Percentiles rank a stretch among this genome's conserved stretches.
phyloP scores from a whole-genome alignment of 2,329 filamentous ascomycete species.

The Elsinoe fawcettii region DNA sequence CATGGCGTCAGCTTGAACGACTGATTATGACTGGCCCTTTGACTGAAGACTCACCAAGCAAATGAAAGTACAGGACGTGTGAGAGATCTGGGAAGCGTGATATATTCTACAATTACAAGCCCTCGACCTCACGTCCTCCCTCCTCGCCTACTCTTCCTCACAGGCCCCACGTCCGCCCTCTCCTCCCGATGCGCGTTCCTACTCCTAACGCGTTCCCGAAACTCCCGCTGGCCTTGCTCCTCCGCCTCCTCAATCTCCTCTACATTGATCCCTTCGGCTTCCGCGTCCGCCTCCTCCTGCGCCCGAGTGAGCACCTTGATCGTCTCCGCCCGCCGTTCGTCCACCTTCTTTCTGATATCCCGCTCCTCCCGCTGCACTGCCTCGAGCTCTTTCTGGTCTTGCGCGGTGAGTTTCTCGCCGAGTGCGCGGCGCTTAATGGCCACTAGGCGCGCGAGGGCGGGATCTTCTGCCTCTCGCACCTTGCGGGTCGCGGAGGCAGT shows the following conservation, averaged over 20 bases:
- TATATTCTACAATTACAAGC: neutral
- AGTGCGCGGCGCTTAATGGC: conserved; percentile 17
- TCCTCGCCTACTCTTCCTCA: conserved; percentile 11
- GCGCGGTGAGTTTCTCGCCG: conserved; percentile 16
- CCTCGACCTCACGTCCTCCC: neutral
- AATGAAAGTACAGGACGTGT: neutral
- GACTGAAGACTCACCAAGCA: too few relatives aligned
- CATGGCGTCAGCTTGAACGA: too few relatives aligned
- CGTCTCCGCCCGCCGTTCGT: neutral
- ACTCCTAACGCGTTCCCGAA: neutral
- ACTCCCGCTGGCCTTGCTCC: neutral
- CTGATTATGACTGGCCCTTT: too few relatives aligned
- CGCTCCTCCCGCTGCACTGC: neutral
- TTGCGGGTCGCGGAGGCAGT: conserved; percentile 13
- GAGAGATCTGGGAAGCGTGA: neutral
- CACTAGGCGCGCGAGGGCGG: conserved; percentile 15
- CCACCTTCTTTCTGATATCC: neutral
- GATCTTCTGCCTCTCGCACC: conserved; percentile 14
- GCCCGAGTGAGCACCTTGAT: neutral
- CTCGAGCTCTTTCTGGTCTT: conserved; percentile 15
- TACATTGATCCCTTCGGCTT: neutral
- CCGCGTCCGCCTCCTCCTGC: neutral
- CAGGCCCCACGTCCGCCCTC: neutral
- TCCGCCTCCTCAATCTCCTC: neutral
- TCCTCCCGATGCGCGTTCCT: neutral